Evolutionary conservation across 192 early-diverging fungal genomes (phyloP).

Genomic region (Backusella circina): DNA sequence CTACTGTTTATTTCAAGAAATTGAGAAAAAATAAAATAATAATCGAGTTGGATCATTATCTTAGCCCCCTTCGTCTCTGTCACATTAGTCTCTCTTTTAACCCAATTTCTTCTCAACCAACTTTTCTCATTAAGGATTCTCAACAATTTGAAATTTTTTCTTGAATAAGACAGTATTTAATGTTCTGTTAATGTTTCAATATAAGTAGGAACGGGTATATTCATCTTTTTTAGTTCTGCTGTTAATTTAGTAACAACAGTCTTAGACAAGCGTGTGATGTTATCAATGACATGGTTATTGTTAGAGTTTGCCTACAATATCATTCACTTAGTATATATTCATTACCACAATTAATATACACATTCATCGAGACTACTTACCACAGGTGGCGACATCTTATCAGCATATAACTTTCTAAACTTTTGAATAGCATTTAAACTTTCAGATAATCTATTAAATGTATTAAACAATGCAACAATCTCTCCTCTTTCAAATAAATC

Average conservation of each 20-base stretch:
- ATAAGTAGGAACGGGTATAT: conserved; percentile 7
- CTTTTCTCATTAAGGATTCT: no score
- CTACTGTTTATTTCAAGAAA: no score
- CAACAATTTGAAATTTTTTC: no score
- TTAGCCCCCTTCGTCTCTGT: no score
- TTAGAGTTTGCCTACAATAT: background rate
- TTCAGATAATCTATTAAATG: conserved; percentile 84
- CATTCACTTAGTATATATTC: background rate
- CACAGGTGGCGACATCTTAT: conserved; percentile 12
- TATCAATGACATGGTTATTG: background rate
- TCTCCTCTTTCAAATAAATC: conserved; percentile 69
- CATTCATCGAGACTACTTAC: background rate
- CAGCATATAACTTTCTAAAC: conserved; percentile 77
- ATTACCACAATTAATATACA: no score
- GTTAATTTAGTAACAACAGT: conserved; percentile 3
- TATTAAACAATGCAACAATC: conserved; percentile 89
- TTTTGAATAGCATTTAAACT: conserved; percentile 75
- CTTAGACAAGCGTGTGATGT: background rate
- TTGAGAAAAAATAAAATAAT: no score
- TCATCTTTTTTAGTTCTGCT: background rate
- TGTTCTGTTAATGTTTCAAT: conserved; percentile 2
- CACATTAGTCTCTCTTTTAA: no score
- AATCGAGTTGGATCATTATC: no score
- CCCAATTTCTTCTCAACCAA: no score
- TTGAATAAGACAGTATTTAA: no score